Evolutionary conservation across 257 asterid genomes (phyloP), one percentile per base, ranked within the genome.

Genomic region (Henckelia pumila): DNA sequence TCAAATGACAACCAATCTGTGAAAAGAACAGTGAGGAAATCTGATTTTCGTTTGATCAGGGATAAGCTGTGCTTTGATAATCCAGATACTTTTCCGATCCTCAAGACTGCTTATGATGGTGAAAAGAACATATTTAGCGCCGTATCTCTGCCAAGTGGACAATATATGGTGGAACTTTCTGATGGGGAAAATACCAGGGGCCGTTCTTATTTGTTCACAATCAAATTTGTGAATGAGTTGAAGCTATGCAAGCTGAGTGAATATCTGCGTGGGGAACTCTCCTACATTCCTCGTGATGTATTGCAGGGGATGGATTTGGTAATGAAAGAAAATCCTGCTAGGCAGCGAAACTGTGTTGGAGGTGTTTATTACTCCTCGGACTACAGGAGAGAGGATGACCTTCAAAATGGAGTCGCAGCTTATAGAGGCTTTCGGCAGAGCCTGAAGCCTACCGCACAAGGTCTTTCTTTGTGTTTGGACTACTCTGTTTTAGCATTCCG

Each of bases 251-350:
- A 77, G 76, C 59, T 90, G 67, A 40, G 44, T 0, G 94, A 84
- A 24, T 88, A 88, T 50, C 10, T 88, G 60, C 44, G 60, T 50
- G 89, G 88, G n/a, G 75, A 25, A 5, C 60, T 71, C 29, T 11
- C 83, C 0, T 4, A 53, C 8, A 59, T 70, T 47, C 95, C 96
- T 68, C 96, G 90, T 71, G 87, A 79, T 67, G 74, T 86, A 63
- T 81, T 86, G 64, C 96, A 85, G 56, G 88, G 85, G 30, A 77
- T 86, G 95, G 95, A 85, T 64, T 44, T 86, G 78, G 86, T 86
- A 33, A 76, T 85, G 92, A 89, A 89, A 79, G 92, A 86, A 58
- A 86, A 89, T 68, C 95, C 95, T 50, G 59, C 81, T 5, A 87
- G 71, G 66, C 35, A 65, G 63, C 71, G 86, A 70, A 63, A 75